Percentiles rank a stretch among this genome's conserved stretches.
Evolutionary conservation across 1,284 basidiomycete genomes (phyloP).

Genomic region (Bjerkandera adusta): DNA sequence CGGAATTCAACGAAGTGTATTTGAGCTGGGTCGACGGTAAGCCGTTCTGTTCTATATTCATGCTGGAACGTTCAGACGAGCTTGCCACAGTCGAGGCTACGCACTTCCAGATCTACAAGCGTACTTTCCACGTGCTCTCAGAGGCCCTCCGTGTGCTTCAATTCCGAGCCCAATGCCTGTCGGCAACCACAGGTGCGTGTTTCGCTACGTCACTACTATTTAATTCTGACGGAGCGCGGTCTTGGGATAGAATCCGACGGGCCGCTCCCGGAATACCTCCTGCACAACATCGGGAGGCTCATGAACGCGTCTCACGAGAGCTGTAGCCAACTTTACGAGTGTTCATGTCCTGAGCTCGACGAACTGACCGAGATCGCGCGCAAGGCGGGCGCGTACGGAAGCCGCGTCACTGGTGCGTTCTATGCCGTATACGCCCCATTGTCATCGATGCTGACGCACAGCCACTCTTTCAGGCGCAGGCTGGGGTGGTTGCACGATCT

Average conservation of each 20-base stretch:
- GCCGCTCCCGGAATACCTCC: conserved; percentile 22
- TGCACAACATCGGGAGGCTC: conserved; percentile 60
- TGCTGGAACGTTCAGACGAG: not conserved
- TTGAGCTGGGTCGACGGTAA: conserved; percentile 75
- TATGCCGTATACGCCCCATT: not conserved
- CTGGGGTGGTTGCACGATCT: conserved; percentile 90
- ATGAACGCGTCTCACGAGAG: conserved; percentile 80
- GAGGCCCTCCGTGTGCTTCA: conserved; percentile 79
- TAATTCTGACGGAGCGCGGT: not conserved
- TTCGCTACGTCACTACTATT: not conserved
- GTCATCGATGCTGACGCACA: not conserved
- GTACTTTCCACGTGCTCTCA: conserved; percentile 73
- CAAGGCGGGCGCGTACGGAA: conserved; percentile 74
- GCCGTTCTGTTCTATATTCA: conserved; percentile 23
- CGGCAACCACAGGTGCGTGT: conserved; percentile 21
- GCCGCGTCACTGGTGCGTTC: conserved; percentile 21
- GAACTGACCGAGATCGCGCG: conserved; percentile 59
- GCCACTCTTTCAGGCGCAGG: conserved; percentile 59
- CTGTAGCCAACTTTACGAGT: conserved; percentile 70
- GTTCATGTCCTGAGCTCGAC: conserved; percentile 79
- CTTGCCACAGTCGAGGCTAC: conserved; percentile 63
- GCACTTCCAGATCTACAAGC: conserved; percentile 77
- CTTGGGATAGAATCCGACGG: not conserved
- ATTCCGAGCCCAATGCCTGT: conserved; percentile 67
- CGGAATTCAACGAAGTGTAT: conserved; percentile 64